Evolutionary conservation across 768 basidiomycete genomes (phyloP).

Genomic region (Psilocybe cubensis): DNA sequence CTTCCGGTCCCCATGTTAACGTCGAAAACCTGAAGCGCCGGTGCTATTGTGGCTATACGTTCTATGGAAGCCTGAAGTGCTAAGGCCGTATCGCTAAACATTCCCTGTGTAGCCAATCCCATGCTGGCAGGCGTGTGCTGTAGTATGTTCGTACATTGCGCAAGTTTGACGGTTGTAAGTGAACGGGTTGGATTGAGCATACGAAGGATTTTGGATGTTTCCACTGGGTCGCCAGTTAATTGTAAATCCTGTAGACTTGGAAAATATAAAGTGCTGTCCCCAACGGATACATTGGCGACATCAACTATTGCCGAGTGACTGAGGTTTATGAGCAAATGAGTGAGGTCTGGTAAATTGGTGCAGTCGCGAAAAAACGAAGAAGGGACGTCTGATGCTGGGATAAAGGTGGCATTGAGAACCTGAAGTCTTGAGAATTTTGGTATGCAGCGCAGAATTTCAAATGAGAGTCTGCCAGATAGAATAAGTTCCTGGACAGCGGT

Average conservation of each 20-base stretch:
- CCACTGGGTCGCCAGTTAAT: neutral
- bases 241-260: neutral
- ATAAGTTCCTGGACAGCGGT: neutral
- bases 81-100: neutral
- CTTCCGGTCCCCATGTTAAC: neutral
- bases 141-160: no score
- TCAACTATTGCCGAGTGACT: neutral
- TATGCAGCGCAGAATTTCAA: neutral
- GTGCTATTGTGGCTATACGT: neutral
- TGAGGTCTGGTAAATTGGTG: neutral
- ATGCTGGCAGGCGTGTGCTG: no score
- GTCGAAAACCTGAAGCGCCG: neutral
- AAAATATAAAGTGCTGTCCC: neutral
- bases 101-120: neutral
- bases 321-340: neutral
- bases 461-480: constrained; percentile 3
- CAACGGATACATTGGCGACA: neutral
- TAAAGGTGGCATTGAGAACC: neutral
- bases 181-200: neutral
- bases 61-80: neutral
- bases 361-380: neutral
- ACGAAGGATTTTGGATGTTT: constrained; percentile 1
- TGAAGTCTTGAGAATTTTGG: neutral
- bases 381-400: neutral
- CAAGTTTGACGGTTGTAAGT: neutral